Base-by-base conservation (phyloP, 2,329 filamentous ascomycete species). In the Phyllosticta citribraziliensis region DNA sequence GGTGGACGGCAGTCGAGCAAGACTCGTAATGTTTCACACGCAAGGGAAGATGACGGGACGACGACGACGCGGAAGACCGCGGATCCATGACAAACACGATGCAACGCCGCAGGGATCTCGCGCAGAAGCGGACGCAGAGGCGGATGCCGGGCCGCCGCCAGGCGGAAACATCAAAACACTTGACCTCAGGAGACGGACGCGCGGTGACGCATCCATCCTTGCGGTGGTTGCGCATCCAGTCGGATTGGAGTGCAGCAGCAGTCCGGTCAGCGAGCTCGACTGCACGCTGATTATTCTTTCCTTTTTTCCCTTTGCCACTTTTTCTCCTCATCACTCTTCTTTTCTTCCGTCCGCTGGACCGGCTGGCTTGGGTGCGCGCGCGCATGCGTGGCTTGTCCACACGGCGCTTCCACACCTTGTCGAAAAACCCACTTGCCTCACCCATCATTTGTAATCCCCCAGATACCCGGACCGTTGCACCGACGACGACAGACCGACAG, bases 1-100 rank as follows among this genome's bases (percentile, higher is more conserved):
- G 58, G 33, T 55, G 33, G 33, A 40, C 33, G 9, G 5, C 33
- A 2, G 33, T 40, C 33, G 33, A 40, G 33, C 33, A 40, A 40
- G 33, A 40, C 10, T 40, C 33, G 33, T 5, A 73, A 74, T 65
- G 62, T 75, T 53, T 69, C 70, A 59, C 19, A 24, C 19, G 10
- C 51, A 52, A 52, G 22, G 51, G 17, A 58, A 55, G 27, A 40
- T 57, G 24, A 17, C 19, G 22, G 40, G 27, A 20, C 27, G n/a
- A 57, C 14, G 56, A 57, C 24, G 51, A 22, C 11, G 22, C 51
- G 51, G 51, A 52, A 24, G 51, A 51, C 51, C 19, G n/a, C 51
- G 51, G 51, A 52, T 52, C 19, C 51, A 52, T 52, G 51, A n/a
- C 33, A 12, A 40, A 17, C 33, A 17, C 33, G 33, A 40, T 40